Conservation (phyloP, 2,329 filamentous ascomycete species). For the Aureobasidium sp. region DNA sequence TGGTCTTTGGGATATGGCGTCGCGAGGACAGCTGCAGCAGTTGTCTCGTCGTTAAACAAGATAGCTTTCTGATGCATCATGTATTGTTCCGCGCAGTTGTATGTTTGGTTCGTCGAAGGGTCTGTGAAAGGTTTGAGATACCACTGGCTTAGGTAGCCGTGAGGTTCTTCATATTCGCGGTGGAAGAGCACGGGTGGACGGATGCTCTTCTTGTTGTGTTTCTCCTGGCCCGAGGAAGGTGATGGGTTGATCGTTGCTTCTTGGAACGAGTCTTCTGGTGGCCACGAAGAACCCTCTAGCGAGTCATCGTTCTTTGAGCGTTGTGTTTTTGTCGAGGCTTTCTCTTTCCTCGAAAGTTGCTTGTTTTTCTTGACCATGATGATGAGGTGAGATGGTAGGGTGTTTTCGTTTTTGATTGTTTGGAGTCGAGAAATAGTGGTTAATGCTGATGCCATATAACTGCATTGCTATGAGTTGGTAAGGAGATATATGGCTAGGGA, state of each 20-base stretch:
- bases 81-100: constrained; percentile 4
- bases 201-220: constrained; percentile 1
- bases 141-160: constrained; percentile 59
- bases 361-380: background rate
- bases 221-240: background rate
- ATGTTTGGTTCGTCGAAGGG: background rate
- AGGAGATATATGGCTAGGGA: background rate
- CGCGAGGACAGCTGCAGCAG: background rate
- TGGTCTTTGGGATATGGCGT: constrained; percentile 27
- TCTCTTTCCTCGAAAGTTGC: background rate
- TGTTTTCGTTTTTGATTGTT: background rate
- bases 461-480: no score
- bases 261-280: background rate
- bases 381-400: background rate
- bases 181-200: constrained; percentile 30
- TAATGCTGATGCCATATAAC: no score
- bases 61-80: constrained; percentile 15
- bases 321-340: no score
- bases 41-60: background rate
- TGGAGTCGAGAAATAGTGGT: background rate
- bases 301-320: background rate
- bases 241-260: background rate
- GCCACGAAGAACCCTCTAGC: no score
- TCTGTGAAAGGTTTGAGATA: constrained; percentile 29
- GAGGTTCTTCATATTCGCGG: constrained; percentile 36